These are phyloP conservation scores for Nicotiana tomentosiformis DNA, from an alignment of 257 asterid species.

Conservation along the genomic window DNA sequence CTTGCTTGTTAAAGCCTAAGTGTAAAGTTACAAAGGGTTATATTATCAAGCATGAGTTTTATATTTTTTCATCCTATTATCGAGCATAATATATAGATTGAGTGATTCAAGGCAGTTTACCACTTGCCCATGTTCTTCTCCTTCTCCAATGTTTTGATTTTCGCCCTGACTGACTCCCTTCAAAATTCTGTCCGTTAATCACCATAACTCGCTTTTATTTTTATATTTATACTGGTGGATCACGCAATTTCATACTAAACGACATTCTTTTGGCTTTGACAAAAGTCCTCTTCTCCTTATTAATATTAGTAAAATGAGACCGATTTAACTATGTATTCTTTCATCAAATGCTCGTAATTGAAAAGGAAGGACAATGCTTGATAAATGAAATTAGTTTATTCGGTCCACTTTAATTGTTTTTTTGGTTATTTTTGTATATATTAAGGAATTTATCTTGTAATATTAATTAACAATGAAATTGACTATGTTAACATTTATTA, in stretches of 20 bases:
- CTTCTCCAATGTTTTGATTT: conserved; percentile 16
- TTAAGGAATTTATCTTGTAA: too few relatives aligned
- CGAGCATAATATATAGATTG: conserved; percentile 5
- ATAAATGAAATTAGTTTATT: too few relatives aligned
- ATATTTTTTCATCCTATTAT: neutral
- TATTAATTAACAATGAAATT: too few relatives aligned
- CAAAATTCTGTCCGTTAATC: conserved; percentile 6
- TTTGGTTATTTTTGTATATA: too few relatives aligned
- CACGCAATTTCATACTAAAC: neutral
- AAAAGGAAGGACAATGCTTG: too few relatives aligned
- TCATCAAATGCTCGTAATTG: too few relatives aligned
- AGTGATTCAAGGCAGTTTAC: conserved; percentile 23
- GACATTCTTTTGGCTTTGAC: neutral
- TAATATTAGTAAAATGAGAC: too few relatives aligned
- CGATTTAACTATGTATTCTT: too few relatives aligned
- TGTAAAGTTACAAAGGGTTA: conserved; percentile 14
- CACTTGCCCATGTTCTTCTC: conserved; percentile 28
- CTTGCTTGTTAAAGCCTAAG: conserved; percentile 19
- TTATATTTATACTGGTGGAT: too few relatives aligned
- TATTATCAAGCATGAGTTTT: neutral
- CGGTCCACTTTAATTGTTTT: too few relatives aligned
- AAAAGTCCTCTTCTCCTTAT: too few relatives aligned
- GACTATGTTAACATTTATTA: too few relatives aligned
- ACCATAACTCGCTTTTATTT: neutral
- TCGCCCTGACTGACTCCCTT: conserved; percentile 4